Conservation (phyloP, 441 rosid genomes). For the Rhodomyrtus psidioides region DNA sequence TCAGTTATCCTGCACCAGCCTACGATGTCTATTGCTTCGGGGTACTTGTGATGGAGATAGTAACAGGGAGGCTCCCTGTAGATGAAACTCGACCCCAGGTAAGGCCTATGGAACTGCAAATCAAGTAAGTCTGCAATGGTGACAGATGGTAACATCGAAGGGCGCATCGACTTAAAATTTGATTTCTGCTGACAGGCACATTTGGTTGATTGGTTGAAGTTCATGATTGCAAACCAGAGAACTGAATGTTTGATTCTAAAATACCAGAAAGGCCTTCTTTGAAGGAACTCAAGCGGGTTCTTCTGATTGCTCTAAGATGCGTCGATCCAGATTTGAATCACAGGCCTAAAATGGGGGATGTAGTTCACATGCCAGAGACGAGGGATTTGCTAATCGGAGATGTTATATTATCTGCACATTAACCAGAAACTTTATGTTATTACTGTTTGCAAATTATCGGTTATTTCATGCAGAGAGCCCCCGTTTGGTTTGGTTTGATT, state of each 20-base stretch:
- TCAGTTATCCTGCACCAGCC: slow-evolving; percentile 23
- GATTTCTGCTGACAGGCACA: slow-evolving; percentile 19
- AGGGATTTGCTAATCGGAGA: slow-evolving; percentile 45
- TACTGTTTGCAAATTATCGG: neutral
- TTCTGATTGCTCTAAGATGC: slow-evolving; percentile 62
- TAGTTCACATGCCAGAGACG: slow-evolving; percentile 68
- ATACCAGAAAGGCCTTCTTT: slow-evolving; percentile 37
- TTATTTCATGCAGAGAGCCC: neutral
- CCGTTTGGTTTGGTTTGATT: neutral
- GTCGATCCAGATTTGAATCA: slow-evolving; percentile 44
- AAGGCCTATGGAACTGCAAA: neutral
- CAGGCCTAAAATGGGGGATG: slow-evolving; percentile 68
- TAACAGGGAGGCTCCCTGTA: slow-evolving; percentile 44
- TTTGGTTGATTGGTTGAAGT: slow-evolving; percentile 65
- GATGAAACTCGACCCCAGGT: slow-evolving; percentile 44
- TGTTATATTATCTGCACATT: neutral
- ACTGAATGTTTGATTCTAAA: slow-evolving; percentile 47
- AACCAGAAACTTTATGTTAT: neutral
- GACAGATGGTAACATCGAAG: neutral
- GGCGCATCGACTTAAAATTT: neutral
- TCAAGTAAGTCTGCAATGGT: neutral
- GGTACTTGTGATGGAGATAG: slow-evolving; percentile 60
- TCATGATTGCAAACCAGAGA: slow-evolving; percentile 47
- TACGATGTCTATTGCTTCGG: slow-evolving; percentile 56
- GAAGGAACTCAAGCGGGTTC: slow-evolving; percentile 52